Base-by-base conservation (phyloP, 345 rosid species). In the Rhizophora apiculata region DNA sequence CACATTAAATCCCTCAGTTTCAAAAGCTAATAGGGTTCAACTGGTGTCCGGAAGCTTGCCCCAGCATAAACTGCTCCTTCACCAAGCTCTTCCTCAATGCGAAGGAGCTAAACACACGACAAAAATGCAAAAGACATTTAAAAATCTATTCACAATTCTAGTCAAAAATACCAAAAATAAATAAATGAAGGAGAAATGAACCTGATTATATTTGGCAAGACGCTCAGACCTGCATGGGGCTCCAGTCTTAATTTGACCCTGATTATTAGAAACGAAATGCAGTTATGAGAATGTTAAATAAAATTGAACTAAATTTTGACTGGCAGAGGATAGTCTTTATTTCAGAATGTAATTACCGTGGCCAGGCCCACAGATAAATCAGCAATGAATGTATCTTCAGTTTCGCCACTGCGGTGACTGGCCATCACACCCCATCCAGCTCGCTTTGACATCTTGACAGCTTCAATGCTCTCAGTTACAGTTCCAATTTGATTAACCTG, bases 1-100 rank as follows among this genome's bases (percentile, higher is more conserved):
- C 2, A 31, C 34, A 8, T 8, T 39, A 58, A 2, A 60, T 10
- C 54, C 18, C 10, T 27, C 8, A 29, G 16, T 65, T 26, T 53
- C 43, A 6, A 32, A 64, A 43, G 76, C 84, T 87, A 93, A 72
- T 93, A 93, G 16, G 98, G 98, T 64, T 85, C 94, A 36, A 91
- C 97, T 0, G 98, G 97, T 15, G 31, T 79, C 79, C 98, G 90
- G 90, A 93, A 93, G 80, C 76, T 83, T 0, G 69, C 84, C 79
- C 98, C 98, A 1, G 98, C 97, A 70, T 91, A 93, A 30, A 91
- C 76, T 39, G 97, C 98, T 51, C 76, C 93, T 30, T 87, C 51
- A 10, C 97, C 97, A 18, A 93, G 90, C 87, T 91, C 96, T 81
- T 93, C 98, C 77, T 93, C 98, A 2, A 93, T 93, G 62, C 97